phyloP scores from a whole-genome alignment of 306 rosid species.

The Macrotyloma uniflorum region DNA sequence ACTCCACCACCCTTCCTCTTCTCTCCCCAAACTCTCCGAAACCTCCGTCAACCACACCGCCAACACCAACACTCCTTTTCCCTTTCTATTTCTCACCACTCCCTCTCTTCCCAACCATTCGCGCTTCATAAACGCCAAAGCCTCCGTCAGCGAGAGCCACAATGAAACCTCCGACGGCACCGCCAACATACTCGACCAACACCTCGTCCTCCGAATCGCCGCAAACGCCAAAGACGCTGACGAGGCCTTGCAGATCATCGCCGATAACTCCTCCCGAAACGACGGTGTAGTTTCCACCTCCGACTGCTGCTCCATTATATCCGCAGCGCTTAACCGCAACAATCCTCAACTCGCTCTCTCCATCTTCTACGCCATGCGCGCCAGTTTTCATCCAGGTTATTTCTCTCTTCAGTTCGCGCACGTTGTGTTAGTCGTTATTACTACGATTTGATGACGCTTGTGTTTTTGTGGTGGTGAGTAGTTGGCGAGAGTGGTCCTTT shows the following conservation, averaged over 20 bases:
- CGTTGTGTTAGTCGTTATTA: background rate
- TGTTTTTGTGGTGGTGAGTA: conserved; percentile 37
- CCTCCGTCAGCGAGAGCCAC: conserved; percentile 59
- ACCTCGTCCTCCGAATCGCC: conserved; percentile 45
- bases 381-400: conserved; percentile 48
- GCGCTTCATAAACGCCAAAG: conserved; percentile 40
- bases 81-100: conserved; percentile 29
- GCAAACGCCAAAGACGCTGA: conserved; percentile 58
- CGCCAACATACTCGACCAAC: conserved; percentile 49
- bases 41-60: background rate
- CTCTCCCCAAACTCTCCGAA: conserved; percentile 40
- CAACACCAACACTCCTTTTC: conserved; percentile 18
- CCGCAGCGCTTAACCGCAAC: conserved; percentile 70
- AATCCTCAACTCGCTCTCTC: conserved; percentile 79
- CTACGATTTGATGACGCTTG: conserved; percentile 14
- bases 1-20: conserved; percentile 43
- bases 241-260: conserved; percentile 59
- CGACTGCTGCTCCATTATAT: conserved; percentile 64
- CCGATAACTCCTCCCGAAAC: conserved; percentile 39
- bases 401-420: background rate
- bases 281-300: conserved; percentile 56
- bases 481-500: conserved; percentile 56
- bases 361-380: conserved; percentile 83
- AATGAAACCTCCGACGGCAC: conserved; percentile 52
- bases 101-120: conserved; percentile 37